Conservation (phyloP, 306 rosid genomes). For the Datisca glomerata region DNA sequence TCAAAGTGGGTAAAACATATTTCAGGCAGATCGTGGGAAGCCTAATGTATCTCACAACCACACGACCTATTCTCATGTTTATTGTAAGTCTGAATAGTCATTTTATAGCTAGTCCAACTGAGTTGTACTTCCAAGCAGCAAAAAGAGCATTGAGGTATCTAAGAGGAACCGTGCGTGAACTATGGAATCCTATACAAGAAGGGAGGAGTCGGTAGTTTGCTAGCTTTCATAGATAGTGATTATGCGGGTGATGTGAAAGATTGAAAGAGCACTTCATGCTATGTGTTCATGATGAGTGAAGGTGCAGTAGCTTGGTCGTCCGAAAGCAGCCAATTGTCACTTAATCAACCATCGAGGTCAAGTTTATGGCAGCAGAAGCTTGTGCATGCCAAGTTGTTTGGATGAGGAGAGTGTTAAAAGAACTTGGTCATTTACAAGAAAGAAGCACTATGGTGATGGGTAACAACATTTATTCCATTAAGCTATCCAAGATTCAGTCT, state of each 20-base stretch:
- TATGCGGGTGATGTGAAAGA: neutral
- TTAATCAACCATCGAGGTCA: too few species aligned
- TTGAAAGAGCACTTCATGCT: neutral
- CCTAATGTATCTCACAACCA: neutral
- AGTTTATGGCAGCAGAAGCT: neutral
- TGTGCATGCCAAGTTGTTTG: neutral
- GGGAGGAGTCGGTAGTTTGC: neutral
- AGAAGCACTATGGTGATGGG: neutral
- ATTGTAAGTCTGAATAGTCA: neutral
- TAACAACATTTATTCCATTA: neutral
- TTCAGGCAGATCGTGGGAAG: conserved; percentile 7
- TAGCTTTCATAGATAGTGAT: neutral
- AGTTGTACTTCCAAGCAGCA: neutral
- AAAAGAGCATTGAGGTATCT: conserved; percentile 1
- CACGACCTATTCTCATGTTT: neutral
- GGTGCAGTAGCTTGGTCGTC: neutral
- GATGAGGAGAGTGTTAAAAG: neutral
- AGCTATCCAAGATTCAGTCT: neutral
- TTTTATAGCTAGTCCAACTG: neutral
- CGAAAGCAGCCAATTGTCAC: neutral
- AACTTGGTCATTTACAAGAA: neutral
- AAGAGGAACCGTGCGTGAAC: neutral
- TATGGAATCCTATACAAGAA: neutral
- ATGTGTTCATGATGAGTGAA: neutral
- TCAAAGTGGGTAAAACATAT: neutral